These are phyloP conservation scores for Cordia subcordata DNA, from an alignment of 257 asterid species.

Conservation along the genomic window DNA sequence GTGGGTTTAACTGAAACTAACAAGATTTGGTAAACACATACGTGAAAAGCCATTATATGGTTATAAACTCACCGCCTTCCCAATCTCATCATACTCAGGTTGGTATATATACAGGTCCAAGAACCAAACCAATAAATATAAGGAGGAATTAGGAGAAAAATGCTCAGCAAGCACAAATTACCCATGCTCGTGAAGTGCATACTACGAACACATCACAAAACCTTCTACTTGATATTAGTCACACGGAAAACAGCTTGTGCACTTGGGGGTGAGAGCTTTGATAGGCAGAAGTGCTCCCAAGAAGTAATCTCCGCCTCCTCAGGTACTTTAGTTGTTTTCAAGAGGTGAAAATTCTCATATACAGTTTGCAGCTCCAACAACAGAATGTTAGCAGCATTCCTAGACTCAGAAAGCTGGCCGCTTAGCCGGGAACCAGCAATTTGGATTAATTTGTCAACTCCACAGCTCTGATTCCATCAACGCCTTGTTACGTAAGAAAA, in stretches of 20 bases:
- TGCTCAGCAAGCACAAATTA: neutral
- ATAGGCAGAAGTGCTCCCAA: conserved; percentile 84
- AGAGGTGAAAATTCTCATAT: conserved; percentile 42
- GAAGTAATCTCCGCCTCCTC: conserved; percentile 40
- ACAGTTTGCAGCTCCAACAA: conserved; percentile 64
- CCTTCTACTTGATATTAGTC: conserved; percentile 65
- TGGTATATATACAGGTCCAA: conserved; percentile 64
- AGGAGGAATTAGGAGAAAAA: neutral
- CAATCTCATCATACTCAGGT: conserved; percentile 41
- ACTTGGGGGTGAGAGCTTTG: conserved; percentile 77
- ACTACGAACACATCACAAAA: conserved; percentile 50
- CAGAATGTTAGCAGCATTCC: conserved; percentile 84
- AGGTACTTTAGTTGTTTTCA: conserved; percentile 22
- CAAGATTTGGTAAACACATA: conserved; percentile 24
- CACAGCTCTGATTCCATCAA: conserved; percentile 64
- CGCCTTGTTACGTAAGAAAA: conserved; percentile 42
- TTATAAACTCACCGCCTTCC: conserved; percentile 17
- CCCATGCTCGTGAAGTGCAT: conserved; percentile 23
- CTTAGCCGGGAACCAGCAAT: conserved; percentile 83
- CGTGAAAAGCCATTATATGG: conserved; percentile 5
- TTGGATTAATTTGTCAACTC: conserved; percentile 73
- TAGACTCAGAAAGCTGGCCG: conserved; percentile 85
- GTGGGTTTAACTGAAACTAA: conserved; percentile 19
- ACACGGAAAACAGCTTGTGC: conserved; percentile 95
- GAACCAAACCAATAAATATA: conserved; percentile 20